Evolutionary conservation across 2,329 filamentous ascomycete genomes (phyloP), one percentile per base, ranked within the genome.

Genomic region (Colletotrichum sp.): DNA sequence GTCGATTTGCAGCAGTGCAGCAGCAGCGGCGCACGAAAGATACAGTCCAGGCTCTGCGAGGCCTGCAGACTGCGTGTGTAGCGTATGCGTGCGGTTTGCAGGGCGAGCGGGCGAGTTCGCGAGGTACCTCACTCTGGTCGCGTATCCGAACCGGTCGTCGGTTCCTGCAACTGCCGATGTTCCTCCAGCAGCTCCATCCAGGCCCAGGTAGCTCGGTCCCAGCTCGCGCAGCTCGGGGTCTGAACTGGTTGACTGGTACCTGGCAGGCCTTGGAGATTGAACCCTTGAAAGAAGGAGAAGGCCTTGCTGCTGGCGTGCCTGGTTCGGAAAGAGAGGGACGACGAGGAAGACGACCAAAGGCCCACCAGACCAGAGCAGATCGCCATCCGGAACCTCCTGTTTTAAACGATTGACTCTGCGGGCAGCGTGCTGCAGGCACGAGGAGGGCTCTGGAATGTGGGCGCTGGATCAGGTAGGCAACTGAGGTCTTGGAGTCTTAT

Each of bases 351-450:
- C 43, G 36, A 34, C 32, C 18, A 68, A 57, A 57, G 57, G 28
- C 28, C 36, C 59, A 74, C 70, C 61, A 59, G 60, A 65, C 36
- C 64, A 28, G 68, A 71, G 36, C 39, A 65, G 59, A 39, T 30
- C 30, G 60, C 61, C 26, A 69, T 65, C 74, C 69, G 74, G 70
- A 76, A 76, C 74, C 59, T 74, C 34, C 28, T 76, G 74, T 69
- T 69, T 76, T 74, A 76, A 74, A 73, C 26, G 39, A 76, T 65
- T 43, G 60, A 34, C 72, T 74, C 67, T 16, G 36, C 28, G 74
- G 36, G 43, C 64, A 39, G 65, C 65, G 64, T 76, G 74, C 70
- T 55, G 39, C 36, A 63, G 43, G 71, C 74, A 76, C 74, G 74
- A 60, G 74, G 64, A 52, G 70, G 34, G 59, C 59, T 65, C 65